Base-by-base conservation (phyloP, 140 eudicot genomes). In the Cichorium intybus region DNA sequence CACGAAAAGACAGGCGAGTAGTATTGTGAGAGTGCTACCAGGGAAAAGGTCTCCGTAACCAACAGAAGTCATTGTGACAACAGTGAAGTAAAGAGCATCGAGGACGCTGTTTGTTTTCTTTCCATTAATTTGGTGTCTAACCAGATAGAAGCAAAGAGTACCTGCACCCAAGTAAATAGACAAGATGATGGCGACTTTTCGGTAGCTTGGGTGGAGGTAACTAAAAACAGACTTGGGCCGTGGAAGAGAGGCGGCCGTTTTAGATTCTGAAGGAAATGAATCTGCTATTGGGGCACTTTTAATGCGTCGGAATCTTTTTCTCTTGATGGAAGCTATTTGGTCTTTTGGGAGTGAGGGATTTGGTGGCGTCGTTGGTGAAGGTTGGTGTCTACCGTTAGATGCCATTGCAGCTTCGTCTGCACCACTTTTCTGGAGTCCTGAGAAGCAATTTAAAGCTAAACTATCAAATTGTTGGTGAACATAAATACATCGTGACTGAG, bases 1-100 rank as follows among this genome's bases (percentile, higher is more conserved):
- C 24, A 93, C 99, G 66, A 88, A 88, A 24, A 72, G 81, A 73
- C 97, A 88, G 10, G 97, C 88, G 16, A 93, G 93, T 29, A 93
- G 81, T 58, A 85, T 93, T 1, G 90, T 52, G 18, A 69, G 50
- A 17, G 63, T 18, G 16, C 86, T 88, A 24, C 79, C 75, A 1
- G 99, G 99, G 28, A 83, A 89, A 10, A 93, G 91, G 60, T 93
- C 99, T 9, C 99, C 99, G 27, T 93, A 93, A 24, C 99, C 99
- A 37, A 93, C 97, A 5, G 95, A 85, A 5, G 97, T 93, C 99
- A 93, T 93, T 18, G 99, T 93, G 41, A 93, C 99, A 6, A 93
- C 77, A 66, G 97, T 88, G 72, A 93, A 88, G 75, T 93, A 88
- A 56, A 81, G 75, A 43, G 97, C 73, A 73, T 93, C 97, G 4